Percentiles rank a stretch among this genome's conserved stretches.
phyloP scores from a whole-genome alignment of 768 basidiomycete species.

The Phlebiopsis gigantea region DNA sequence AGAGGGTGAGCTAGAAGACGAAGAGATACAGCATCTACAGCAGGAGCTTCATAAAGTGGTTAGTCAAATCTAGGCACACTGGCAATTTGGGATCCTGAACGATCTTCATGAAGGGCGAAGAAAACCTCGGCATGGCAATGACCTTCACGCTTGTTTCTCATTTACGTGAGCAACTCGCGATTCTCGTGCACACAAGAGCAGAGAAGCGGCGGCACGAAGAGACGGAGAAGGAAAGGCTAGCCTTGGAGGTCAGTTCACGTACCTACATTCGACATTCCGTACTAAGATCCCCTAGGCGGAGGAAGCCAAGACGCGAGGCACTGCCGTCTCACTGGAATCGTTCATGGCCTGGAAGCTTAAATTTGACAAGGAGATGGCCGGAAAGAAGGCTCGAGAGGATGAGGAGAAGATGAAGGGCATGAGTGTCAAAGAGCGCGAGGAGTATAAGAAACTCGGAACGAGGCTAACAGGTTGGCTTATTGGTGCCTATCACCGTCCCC shows the following conservation, averaged over 20 bases:
- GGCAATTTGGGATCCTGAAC: neutral
- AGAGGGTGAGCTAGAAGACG: constrained; percentile 56
- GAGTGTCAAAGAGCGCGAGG: constrained; percentile 80
- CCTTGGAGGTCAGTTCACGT: constrained; percentile 57
- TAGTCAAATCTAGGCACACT: constrained; percentile 22
- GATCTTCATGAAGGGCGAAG: constrained; percentile 52
- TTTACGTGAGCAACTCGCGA: constrained; percentile 70
- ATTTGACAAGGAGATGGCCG: constrained; percentile 67
- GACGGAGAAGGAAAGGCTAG: constrained; percentile 65
- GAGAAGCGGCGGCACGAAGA: constrained; percentile 56
- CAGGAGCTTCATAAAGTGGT: constrained; percentile 53
- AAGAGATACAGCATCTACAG: constrained; percentile 51
- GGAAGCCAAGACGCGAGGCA: constrained; percentile 83
- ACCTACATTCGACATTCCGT: neutral
- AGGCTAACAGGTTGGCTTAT: constrained; percentile 63
- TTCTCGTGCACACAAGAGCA: constrained; percentile 53
- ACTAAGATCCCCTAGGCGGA: constrained; percentile 54
- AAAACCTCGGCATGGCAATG: constrained; percentile 95
- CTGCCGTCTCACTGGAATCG: constrained; percentile 79
- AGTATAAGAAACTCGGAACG: constrained; percentile 57
- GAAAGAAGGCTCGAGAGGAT: constrained; percentile 61
- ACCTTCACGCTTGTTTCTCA: constrained; percentile 90
- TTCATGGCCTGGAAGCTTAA: constrained; percentile 78
- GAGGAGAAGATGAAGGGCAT: constrained; percentile 70
- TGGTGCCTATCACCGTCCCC: constrained; percentile 3